Evolutionary conservation across 176 grass and related monocot species (phyloP).

Genomic region (Bolboschoenus planiculmis): DNA sequence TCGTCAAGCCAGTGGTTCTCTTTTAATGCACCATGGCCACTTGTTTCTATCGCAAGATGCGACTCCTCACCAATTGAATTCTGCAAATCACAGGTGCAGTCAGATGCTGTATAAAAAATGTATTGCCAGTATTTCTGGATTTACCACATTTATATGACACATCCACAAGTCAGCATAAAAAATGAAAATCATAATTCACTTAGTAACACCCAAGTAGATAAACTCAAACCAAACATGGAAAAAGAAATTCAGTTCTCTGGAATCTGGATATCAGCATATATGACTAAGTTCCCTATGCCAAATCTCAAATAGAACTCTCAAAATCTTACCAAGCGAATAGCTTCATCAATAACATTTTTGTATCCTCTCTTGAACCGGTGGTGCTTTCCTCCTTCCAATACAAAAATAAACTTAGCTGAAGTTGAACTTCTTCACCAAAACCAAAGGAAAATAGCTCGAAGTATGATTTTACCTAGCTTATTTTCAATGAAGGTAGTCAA

Average conservation of each 20-base stretch:
- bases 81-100: slow-evolving; percentile 31
- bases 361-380: slow-evolving; percentile 92
- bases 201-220: not conserved
- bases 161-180: not conserved
- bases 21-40: slow-evolving; percentile 95
- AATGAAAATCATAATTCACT: not conserved
- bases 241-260: not conserved
- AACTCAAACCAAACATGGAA: not conserved
- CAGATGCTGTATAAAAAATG: not conserved
- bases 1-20: slow-evolving; percentile 99
- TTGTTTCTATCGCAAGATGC: slow-evolving; percentile 97
- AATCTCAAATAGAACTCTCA: slow-evolving; percentile 11
- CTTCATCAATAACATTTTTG: slow-evolving; percentile 99
- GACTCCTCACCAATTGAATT: slow-evolving; percentile 90
- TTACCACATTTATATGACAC: not conserved
- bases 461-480: slow-evolving; percentile 63
- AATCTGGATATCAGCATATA: not conserved
- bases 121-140: not conserved
- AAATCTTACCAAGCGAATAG: slow-evolving; percentile 69
- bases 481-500: slow-evolving; percentile 89
- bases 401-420: slow-evolving; percentile 21
- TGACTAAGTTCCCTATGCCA: not conserved
- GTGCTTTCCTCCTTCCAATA: slow-evolving; percentile 78
- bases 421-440: slow-evolving; percentile 9
- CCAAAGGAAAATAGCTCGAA: not conserved